A percentile compares a stretch with the other conserved stretches of the same genome.
These are phyloP conservation scores for Trypanosoma cruzi DNA, from an alignment of 208 protist genomes.

Conservation along the genomic window DNA sequence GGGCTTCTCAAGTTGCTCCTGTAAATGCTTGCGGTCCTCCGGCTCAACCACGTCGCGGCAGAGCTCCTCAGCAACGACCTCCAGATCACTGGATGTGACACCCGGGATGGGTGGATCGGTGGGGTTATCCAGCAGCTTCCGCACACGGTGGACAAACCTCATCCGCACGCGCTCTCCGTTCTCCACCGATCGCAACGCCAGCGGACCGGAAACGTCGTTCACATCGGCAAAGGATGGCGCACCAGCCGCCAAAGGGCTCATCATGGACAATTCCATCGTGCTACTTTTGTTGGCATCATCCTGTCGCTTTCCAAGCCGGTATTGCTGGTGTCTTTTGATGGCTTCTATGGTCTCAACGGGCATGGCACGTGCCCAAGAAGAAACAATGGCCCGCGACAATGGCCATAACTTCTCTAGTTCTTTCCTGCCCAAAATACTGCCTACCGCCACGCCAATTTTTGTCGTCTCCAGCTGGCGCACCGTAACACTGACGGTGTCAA, in stretches of 20 bases:
- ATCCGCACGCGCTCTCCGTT: slow-evolving; percentile 6
- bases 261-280: slow-evolving; percentile 2
- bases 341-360: slow-evolving; percentile 59
- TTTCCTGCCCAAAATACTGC: slow-evolving; percentile 46
- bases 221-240: slow-evolving; percentile 23
- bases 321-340: slow-evolving; percentile 51
- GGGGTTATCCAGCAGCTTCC: slow-evolving; percentile 59
- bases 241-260: slow-evolving; percentile 10
- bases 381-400: slow-evolving; percentile 66
- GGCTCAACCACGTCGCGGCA: slow-evolving; percentile 48
- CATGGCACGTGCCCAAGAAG: slow-evolving; percentile 69
- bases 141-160: slow-evolving; percentile 49
- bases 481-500: slow-evolving; percentile 61
- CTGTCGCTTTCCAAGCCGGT: slow-evolving; percentile 22
- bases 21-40: slow-evolving; percentile 88
- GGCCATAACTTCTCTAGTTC: slow-evolving; percentile 61
- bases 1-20: slow-evolving; percentile 83
- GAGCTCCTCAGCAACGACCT: slow-evolving; percentile 53
- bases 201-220: background rate
- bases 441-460: slow-evolving; percentile 78
- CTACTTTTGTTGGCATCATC: slow-evolving; percentile 20
- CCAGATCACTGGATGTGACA: slow-evolving; percentile 37
- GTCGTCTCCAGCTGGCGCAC: slow-evolving; percentile 60
- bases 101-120: slow-evolving; percentile 30
- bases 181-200: background rate